Evolutionary conservation across 495 filamentous ascomycete species (phyloP).

Genomic region (Immersiella caudata): DNA sequence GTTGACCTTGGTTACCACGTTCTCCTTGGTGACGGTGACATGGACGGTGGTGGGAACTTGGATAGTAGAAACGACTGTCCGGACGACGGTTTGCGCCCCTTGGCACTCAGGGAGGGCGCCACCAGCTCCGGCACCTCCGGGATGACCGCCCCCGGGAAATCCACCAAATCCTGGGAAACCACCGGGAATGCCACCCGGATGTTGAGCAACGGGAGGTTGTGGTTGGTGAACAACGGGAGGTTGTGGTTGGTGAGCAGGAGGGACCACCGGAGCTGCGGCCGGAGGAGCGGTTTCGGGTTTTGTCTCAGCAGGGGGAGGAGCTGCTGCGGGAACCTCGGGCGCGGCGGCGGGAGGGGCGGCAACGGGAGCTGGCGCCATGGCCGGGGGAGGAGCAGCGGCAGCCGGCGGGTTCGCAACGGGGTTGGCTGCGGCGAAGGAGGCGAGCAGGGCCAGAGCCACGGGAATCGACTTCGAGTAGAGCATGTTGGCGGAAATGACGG

Average conservation of each 20-base stretch:
- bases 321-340: background rate
- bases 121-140: background rate
- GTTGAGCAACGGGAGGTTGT: background rate
- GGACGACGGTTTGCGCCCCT: background rate
- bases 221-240: background rate
- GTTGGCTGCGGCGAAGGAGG: conserved; percentile 17
- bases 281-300: background rate
- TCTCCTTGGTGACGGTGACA: conserved; percentile 4
- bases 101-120: background rate
- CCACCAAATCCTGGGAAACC: conserved; percentile 10
- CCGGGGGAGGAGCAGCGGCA: background rate
- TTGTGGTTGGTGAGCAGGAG: conserved; percentile 2
- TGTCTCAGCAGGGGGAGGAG: conserved; percentile 5
- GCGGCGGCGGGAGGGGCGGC: background rate
- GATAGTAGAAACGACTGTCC: conserved; percentile 1
- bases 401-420: conserved; percentile 10
- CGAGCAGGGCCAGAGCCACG: conserved; percentile 20
- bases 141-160: conserved; percentile 3
- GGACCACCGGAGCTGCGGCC: background rate
- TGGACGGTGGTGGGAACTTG: conserved; percentile 16
- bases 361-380: conserved; percentile 1
- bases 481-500: conserved; percentile 10
- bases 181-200: background rate
- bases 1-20: conserved; percentile 10
- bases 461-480: background rate